Conservation (phyloP, 176 grass and related monocot species). For the Oryza rufipogon region DNA sequence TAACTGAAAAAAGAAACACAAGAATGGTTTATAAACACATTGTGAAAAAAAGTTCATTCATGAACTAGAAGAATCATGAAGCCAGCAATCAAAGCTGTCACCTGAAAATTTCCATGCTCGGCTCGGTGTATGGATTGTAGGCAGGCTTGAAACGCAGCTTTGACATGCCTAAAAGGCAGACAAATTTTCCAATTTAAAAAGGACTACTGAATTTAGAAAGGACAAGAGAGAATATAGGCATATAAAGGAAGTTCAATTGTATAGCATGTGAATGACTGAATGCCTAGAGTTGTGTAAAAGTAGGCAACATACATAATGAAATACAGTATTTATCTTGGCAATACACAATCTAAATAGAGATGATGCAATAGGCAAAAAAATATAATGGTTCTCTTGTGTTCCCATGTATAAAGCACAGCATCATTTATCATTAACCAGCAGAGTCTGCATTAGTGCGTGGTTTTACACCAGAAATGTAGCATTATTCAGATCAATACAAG, state of each 20-base stretch:
- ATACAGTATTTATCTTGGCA: not conserved
- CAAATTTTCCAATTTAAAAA: slow-evolving; percentile 17
- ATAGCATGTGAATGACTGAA: not conserved
- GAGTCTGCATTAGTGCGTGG: not conserved
- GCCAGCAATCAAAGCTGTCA: slow-evolving; percentile 31
- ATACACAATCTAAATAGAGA: not conserved
- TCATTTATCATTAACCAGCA: not conserved
- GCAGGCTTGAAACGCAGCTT: slow-evolving; percentile 97
- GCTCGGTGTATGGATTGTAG: slow-evolving; percentile 96
- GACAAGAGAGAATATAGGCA: not conserved
- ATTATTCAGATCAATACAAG: not conserved
- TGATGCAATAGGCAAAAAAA: not conserved
- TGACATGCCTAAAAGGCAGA: slow-evolving; percentile 67
- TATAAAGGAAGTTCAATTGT: not conserved
- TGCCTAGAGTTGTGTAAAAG: not conserved
- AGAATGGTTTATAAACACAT: not conserved
- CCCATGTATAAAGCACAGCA: not conserved
- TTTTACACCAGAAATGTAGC: not conserved
- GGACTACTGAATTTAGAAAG: not conserved
- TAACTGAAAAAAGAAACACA: slow-evolving; percentile 64
- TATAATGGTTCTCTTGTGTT: not conserved
- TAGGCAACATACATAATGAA: not conserved
- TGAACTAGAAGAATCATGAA: not conserved
- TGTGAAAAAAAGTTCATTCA: not conserved
- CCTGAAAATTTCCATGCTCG: slow-evolving; percentile 99